Percentiles rank a stretch among this genome's conserved stretches.
Conservation (phyloP, 78 protist genomes). For the Dictyostelium firmibasis region DNA sequence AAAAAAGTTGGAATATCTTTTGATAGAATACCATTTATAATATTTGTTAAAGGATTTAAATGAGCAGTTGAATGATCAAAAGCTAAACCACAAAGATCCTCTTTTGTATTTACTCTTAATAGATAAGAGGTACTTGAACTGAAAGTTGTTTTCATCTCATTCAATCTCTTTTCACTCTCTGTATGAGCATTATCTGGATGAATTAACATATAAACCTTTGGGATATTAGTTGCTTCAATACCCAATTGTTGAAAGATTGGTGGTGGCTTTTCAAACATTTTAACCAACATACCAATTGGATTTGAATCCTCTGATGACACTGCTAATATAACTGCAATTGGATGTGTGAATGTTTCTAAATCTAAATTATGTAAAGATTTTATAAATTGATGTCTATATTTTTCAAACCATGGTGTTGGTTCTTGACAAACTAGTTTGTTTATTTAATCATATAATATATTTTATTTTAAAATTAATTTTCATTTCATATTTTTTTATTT, state of each 20-base stretch:
- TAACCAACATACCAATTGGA: slow-evolving; percentile 71
- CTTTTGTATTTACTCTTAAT: slow-evolving; percentile 33
- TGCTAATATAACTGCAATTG: slow-evolving; percentile 41
- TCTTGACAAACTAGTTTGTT: slow-evolving; percentile 45
- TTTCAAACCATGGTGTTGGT: slow-evolving; percentile 80
- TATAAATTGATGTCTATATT: slow-evolving; percentile 48
- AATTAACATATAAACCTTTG: slow-evolving; percentile 36
- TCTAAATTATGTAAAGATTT: slow-evolving; percentile 41
- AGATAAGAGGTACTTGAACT: background rate
- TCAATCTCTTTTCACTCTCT: slow-evolving; percentile 44
- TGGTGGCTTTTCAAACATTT: slow-evolving; percentile 79
- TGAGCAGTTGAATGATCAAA: slow-evolving; percentile 44
- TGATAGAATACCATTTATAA: slow-evolving; percentile 24
- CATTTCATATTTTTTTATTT: too few relatives aligned
- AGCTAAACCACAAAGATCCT: slow-evolving; percentile 70
- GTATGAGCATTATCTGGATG: slow-evolving; percentile 55
- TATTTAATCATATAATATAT: background rate
- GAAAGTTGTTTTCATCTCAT: slow-evolving; percentile 67
- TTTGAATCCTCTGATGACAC: slow-evolving; percentile 58
- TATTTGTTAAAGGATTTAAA: slow-evolving; percentile 9
- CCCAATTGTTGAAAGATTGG: slow-evolving; percentile 37
- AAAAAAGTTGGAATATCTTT: slow-evolving; percentile 67
- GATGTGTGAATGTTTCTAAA: slow-evolving; percentile 72
- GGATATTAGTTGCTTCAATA: slow-evolving; percentile 41
- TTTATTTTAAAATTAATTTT: background rate